Conservation (phyloP, 1,284 basidiomycete genomes). For the Leccinum insigne region DNA sequence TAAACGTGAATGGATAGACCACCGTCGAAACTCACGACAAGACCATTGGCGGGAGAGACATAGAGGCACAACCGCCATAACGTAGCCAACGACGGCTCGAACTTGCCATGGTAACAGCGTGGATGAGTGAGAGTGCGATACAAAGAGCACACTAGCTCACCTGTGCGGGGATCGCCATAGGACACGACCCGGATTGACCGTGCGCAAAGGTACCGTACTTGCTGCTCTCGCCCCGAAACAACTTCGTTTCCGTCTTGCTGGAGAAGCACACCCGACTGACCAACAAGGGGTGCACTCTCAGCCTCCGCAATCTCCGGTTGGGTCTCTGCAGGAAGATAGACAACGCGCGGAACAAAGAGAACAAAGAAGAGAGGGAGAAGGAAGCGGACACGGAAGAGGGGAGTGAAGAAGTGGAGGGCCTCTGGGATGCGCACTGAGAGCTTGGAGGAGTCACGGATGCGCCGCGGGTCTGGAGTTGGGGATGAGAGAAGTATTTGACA, state of each 20-base stretch:
- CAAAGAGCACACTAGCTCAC: constrained; percentile 11
- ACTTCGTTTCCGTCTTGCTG: constrained; percentile 29
- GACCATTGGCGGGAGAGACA: constrained; percentile 22
- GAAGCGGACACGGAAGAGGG: constrained; percentile 63
- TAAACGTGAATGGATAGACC: background rate
- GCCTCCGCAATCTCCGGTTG: constrained; percentile 20
- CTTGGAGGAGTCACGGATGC: constrained; percentile 35
- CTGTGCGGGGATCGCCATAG: background rate
- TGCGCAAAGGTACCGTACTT: constrained; percentile 70
- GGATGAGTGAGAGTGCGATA: background rate
- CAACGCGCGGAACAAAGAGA: constrained; percentile 58
- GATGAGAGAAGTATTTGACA: background rate
- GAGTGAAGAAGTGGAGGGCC: constrained; percentile 44
- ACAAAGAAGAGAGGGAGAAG: constrained; percentile 58
- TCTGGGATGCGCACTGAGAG: constrained; percentile 39
- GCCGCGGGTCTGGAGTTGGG: constrained; percentile 15
- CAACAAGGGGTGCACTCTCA: constrained; percentile 31
- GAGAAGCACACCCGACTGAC: constrained; percentile 28
- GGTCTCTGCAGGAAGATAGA: constrained; percentile 49
- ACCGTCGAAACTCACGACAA: constrained; percentile 20
- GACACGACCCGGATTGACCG: constrained; percentile 9
- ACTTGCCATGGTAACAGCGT: constrained; percentile 5
- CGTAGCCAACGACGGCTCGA: constrained; percentile 17
- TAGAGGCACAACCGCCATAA: constrained; percentile 23
- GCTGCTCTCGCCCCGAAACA: constrained; percentile 29